These are phyloP conservation scores for Exophiala spinifera DNA, from an alignment of 2,329 filamentous ascomycete genomes.

Conservation along the genomic window DNA sequence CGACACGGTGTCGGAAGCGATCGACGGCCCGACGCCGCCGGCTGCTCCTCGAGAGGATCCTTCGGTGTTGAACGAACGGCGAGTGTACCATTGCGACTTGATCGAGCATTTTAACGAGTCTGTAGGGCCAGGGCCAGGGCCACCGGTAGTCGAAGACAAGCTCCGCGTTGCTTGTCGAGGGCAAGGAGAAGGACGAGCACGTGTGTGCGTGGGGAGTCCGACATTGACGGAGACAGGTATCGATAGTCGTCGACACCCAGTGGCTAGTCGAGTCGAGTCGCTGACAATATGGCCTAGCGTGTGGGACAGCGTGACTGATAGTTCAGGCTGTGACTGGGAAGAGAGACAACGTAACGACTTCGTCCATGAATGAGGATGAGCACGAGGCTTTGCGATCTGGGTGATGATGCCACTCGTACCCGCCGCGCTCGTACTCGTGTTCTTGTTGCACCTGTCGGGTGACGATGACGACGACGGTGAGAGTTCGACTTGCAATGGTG, in stretches of 20 bases:
- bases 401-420: background rate
- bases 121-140: background rate
- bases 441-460: too few relatives aligned
- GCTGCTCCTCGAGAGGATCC: too few relatives aligned
- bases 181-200: background rate
- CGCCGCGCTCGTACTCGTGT: too few relatives aligned
- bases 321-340: slow-evolving; percentile 8
- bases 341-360: slow-evolving; percentile 1
- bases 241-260: slow-evolving; percentile 16
- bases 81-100: slow-evolving; percentile 22
- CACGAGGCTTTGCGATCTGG: slow-evolving; percentile 16
- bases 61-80: slow-evolving; percentile 18
- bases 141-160: too few relatives aligned
- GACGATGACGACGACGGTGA: too few relatives aligned
- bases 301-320: slow-evolving; percentile 18
- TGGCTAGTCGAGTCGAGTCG: slow-evolving; percentile 14
- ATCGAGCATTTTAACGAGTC: slow-evolving; percentile 11
- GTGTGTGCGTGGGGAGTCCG: slow-evolving; percentile 1
- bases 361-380: slow-evolving; percentile 16
- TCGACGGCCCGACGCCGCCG: slow-evolving; percentile 6
- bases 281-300: slow-evolving; percentile 15
- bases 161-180: too few relatives aligned
- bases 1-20: slow-evolving; percentile 16
- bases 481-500: slow-evolving; percentile 19
- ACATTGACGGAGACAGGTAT: slow-evolving; percentile 20